Percentiles rank a stretch among this genome's conserved stretches.
Evolutionary conservation across 805 yeast species (phyloP).

Genomic region (Candida caryicola): DNA sequence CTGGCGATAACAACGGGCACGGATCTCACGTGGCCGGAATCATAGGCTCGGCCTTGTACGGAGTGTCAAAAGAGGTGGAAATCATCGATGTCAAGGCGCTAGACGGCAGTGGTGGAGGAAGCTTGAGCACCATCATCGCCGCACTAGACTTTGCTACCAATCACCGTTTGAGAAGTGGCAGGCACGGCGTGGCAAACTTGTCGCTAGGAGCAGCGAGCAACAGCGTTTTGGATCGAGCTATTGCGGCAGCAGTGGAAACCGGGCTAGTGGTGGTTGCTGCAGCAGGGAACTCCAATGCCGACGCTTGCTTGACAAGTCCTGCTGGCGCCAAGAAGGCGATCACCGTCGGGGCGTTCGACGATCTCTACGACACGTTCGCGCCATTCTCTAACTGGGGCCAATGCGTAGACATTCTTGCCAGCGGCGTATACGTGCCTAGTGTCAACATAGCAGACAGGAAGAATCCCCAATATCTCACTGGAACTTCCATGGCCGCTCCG

Average conservation of each 20-base stretch:
- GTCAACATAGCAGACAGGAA: constrained; percentile 35
- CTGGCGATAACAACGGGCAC: constrained; percentile 79
- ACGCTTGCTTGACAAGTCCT: constrained; percentile 85
- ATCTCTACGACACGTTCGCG: constrained; percentile 65
- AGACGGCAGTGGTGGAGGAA: constrained; percentile 66
- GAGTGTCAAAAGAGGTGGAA: constrained; percentile 68
- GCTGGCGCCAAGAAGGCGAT: constrained; percentile 72
- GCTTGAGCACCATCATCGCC: constrained; percentile 59
- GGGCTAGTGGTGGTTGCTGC: constrained; percentile 78
- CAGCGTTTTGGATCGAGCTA: constrained; percentile 66
- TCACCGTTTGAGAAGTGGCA: constrained; percentile 40
- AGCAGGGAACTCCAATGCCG: constrained; percentile 77
- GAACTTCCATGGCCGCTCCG: constrained; percentile 84
- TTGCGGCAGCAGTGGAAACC: constrained; percentile 67
- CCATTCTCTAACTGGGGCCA: constrained; percentile 87
- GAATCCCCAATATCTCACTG: constrained; percentile 46
- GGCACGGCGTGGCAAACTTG: constrained; percentile 66
- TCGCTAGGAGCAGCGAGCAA: constrained; percentile 77
- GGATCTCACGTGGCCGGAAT: constrained; percentile 95
- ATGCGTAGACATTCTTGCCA: constrained; percentile 85
- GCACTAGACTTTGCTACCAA: constrained; percentile 68
- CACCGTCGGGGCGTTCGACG: constrained; percentile 89
- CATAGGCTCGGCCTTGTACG: constrained; percentile 74
- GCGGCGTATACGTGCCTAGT: constrained; percentile 70
- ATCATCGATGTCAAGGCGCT: constrained; percentile 76